phyloP scores from a whole-genome alignment of 2,329 filamentous ascomycete genomes.

The Tolypocladium pustulatum region DNA sequence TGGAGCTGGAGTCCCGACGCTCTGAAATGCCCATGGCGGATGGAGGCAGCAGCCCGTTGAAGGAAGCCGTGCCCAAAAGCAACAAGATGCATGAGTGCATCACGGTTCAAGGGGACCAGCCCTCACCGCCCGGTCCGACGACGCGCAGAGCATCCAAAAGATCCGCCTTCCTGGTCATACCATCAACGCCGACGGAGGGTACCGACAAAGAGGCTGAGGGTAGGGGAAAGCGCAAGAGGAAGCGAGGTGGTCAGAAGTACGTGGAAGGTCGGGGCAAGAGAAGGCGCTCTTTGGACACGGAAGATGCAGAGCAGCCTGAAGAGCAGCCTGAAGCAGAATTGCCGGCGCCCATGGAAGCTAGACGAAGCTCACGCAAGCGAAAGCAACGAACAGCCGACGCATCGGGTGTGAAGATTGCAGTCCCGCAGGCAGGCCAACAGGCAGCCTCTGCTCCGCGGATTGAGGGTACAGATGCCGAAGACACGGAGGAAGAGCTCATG shows the following conservation, averaged over 20 bases:
- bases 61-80: conserved; percentile 3
- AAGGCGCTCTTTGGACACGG: conserved; percentile 12
- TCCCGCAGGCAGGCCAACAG: conserved; percentile 1
- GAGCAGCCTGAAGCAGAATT: background rate
- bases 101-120: conserved; percentile 10
- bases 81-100: conserved; percentile 8
- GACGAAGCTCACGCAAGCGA: conserved; percentile 9
- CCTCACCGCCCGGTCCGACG: conserved; percentile 8
- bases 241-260: conserved; percentile 9
- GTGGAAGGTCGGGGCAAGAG: conserved; percentile 17
- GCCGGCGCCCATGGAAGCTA: conserved; percentile 6
- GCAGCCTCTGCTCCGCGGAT: conserved; percentile 1
- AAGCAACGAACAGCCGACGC: conserved; percentile 2
- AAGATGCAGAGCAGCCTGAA: conserved; percentile 7
- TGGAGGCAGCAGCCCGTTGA: conserved; percentile 7
- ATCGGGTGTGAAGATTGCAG: background rate
- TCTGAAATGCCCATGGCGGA: conserved; percentile 13
- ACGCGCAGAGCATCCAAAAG: conserved; percentile 3
- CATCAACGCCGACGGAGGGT: conserved; percentile 12
- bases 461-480: conserved; percentile 13
- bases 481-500: conserved; percentile 30
- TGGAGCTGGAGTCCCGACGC: conserved; percentile 36
- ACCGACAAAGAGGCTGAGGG: background rate
- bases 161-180: conserved; percentile 9
- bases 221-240: conserved; percentile 18